A percentile compares a stretch with the other conserved stretches of the same genome.
These are phyloP conservation scores for Ophiocordyceps camponoti-saundersi DNA, from an alignment of 2,329 filamentous ascomycete species.

Conservation along the genomic window DNA sequence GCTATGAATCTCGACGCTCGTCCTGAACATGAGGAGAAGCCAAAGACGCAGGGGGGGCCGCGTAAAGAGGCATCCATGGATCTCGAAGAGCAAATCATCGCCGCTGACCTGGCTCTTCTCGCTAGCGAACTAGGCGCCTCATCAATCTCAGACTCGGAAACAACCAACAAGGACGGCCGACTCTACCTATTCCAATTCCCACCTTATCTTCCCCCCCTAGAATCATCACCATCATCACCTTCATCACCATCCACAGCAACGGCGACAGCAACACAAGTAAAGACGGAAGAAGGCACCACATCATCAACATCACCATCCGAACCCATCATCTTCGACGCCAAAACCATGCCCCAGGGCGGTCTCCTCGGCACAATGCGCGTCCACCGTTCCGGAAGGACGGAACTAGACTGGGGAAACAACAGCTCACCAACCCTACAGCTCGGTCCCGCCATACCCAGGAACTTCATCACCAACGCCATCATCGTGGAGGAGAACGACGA, in stretches of 20 bases:
- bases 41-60: constrained; percentile 5
- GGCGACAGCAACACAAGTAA: background rate
- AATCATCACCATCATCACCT: background rate
- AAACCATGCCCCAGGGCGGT: constrained; percentile 32
- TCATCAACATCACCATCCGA: constrained; percentile 3
- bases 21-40: constrained; percentile 6
- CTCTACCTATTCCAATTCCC: constrained; percentile 50
- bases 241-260: background rate
- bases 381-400: constrained; percentile 42
- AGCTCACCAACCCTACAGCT: constrained; percentile 26
- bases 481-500: constrained; percentile 41
- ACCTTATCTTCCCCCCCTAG: constrained; percentile 40
- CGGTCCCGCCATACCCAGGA: constrained; percentile 30
- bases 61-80: constrained; percentile 14
- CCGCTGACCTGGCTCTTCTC: constrained; percentile 23
- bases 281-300: constrained; percentile 10
- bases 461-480: constrained; percentile 41
- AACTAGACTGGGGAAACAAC: constrained; percentile 44
- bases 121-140: constrained; percentile 24
- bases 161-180: constrained; percentile 31
- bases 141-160: constrained; percentile 13
- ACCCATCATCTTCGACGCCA: constrained; percentile 15
- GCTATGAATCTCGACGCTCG: constrained; percentile 21
- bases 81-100: constrained; percentile 20
- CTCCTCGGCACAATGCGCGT: constrained; percentile 43